Evolutionary conservation across 2,329 filamentous ascomycete species (phyloP), one percentile per base, ranked within the genome.

Genomic region (Ilyonectria destructans): DNA sequence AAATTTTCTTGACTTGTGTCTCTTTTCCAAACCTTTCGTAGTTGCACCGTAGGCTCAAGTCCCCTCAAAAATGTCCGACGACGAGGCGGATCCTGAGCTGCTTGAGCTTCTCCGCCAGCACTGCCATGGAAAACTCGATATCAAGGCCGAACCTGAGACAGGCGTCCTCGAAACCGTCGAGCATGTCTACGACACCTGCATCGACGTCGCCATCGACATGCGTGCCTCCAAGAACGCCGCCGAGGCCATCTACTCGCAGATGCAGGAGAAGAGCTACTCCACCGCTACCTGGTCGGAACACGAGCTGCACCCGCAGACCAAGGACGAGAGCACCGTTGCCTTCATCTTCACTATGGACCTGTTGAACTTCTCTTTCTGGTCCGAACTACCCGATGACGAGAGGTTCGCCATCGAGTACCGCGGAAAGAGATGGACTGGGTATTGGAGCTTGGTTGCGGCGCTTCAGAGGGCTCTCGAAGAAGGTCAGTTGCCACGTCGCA

Each of bases 301-400:
- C 80, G 93, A 96, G 78, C 85, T 99, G 45, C 96, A 99, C 77
- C 96, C 96, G 1, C 93, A 95, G 79, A 77, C 88, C 48, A 94
- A 94, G 77, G 91, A 97, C 77, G 93, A 94, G 77, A 87, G 82
- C 58, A 95, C 94, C 0, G 90, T 97, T 23, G 92, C 93, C 70
- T 98, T 99, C 79, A 96, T 99, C 75, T 98, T 99, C 80, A 94
- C 93, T 21, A 97, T 99, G 94, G 96, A 99, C 79, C 81, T 99
- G 31, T 84, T 99, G 58, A 99, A 99, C 79, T 99, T 98, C 79
- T 97, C 92, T 23, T 99, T 99, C 80, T 99, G 96, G 96, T 97
- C 94, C 15, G 91, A 93, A 59, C 78, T 82, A 51, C 81, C 85
- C 0, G 91, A 93, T 12, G 87, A 90, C 6, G 90, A 96, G 75